A percentile compares a stretch with the other conserved stretches of the same genome.
These are phyloP conservation scores for Phialemoniopsis sp. DNA, from an alignment of 2,329 filamentous ascomycete genomes.

Conservation along the genomic window DNA sequence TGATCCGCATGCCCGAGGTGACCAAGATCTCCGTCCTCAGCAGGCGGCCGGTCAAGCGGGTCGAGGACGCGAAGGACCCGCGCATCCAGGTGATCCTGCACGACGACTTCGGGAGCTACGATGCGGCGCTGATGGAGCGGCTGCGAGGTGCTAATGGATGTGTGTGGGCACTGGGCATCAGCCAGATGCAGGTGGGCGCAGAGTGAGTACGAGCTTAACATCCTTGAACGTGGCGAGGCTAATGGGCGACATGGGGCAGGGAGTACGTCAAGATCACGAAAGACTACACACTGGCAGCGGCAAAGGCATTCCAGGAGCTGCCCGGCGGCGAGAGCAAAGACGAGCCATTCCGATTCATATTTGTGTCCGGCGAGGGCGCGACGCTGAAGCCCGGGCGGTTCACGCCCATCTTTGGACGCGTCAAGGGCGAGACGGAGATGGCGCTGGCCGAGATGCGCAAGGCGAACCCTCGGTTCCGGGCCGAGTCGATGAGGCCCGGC, in stretches of 20 bases:
- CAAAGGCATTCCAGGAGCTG: conserved; percentile 61
- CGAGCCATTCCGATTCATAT: conserved; percentile 64
- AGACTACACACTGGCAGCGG: conserved; percentile 61
- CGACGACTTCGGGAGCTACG: conserved; percentile 61
- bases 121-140: conserved; percentile 48
- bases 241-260: not conserved
- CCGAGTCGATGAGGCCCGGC: conserved; percentile 54
- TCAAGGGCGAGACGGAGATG: conserved; percentile 66
- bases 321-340: too few relatives aligned
- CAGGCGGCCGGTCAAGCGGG: conserved; percentile 60
- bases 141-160: conserved; percentile 63
- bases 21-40: conserved; percentile 66
- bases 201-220: conserved; percentile 36
- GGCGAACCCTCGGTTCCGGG: conserved; percentile 39
- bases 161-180: conserved; percentile 71
- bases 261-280: conserved; percentile 59
- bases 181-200: conserved; percentile 52
- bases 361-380: conserved; percentile 62
- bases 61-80: conserved; percentile 49
- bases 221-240: not conserved
- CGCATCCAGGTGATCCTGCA: conserved; percentile 65
- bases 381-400: conserved; percentile 52
- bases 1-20: conserved; percentile 52
- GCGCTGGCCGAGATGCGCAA: conserved; percentile 49
- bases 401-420: conserved; percentile 52